These are phyloP conservation scores for Quercus cerris DNA, from an alignment of 306 rosid species.

Conservation along the genomic window DNA sequence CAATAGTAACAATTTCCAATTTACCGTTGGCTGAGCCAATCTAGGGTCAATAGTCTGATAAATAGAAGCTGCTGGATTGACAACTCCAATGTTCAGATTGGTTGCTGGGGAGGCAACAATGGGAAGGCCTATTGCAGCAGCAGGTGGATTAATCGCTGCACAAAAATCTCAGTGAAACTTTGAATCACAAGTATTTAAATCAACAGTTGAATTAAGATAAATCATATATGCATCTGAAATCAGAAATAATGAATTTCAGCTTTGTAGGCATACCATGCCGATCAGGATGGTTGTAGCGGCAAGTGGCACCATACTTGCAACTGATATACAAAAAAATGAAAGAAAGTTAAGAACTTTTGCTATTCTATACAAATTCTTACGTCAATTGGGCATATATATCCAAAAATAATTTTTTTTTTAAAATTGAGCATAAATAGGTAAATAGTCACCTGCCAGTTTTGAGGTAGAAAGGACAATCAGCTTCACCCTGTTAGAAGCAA, in stretches of 20 bases:
- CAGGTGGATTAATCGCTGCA: conserved; percentile 58
- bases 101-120: conserved; percentile 54
- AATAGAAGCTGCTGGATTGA: conserved; percentile 59
- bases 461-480: conserved; percentile 97
- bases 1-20: conserved; percentile 12
- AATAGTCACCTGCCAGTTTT: conserved; percentile 87
- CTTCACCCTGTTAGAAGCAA: conserved; percentile 73
- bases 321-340: conserved; percentile 41
- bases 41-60: conserved; percentile 76
- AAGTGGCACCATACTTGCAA: conserved; percentile 87
- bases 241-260: conserved; percentile 24
- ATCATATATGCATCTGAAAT: conserved; percentile 1
- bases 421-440: conserved; percentile 4
- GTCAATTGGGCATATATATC: not conserved
- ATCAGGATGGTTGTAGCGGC: conserved; percentile 98
- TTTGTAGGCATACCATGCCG: conserved; percentile 53
- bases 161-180: conserved; percentile 17
- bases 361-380: conserved; percentile 12
- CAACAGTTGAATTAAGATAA: not conserved
- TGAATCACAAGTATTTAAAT: conserved; percentile 1
- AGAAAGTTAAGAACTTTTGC: conserved; percentile 22
- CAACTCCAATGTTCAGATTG: conserved; percentile 63
- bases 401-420: too few relatives aligned
- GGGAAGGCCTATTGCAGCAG: conserved; percentile 55
- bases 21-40: conserved; percentile 72